Evolutionary conservation across 2,329 filamentous ascomycete species (phyloP).

Genomic region (Neonectria coccinea): DNA sequence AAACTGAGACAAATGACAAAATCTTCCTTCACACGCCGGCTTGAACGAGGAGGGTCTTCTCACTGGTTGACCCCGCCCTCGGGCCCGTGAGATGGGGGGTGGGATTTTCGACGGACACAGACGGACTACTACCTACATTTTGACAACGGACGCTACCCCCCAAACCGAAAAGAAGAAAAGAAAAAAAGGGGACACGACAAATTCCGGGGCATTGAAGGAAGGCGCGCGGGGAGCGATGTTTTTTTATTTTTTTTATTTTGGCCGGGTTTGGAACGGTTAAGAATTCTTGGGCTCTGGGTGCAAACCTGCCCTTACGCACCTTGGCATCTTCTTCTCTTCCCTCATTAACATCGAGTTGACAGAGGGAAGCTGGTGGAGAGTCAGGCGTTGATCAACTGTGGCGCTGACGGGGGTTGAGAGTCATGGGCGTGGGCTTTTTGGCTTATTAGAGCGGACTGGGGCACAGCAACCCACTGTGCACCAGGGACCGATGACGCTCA

Average conservation of each 20-base stretch:
- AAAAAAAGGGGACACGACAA: slow-evolving; percentile 33
- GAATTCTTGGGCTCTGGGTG: slow-evolving; percentile 41
- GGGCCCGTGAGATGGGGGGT: slow-evolving; percentile 21
- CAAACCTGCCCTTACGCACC: slow-evolving; percentile 38
- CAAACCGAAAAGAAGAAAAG: slow-evolving; percentile 29
- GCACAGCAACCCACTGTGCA: slow-evolving; percentile 22
- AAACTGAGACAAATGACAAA: slow-evolving; percentile 19
- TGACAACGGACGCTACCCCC: slow-evolving; percentile 35
- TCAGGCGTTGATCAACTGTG: slow-evolving; percentile 18
- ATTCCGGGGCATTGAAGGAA: slow-evolving; percentile 30
- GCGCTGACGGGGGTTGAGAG: slow-evolving; percentile 16
- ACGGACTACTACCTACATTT: slow-evolving; percentile 23
- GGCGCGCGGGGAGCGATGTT: slow-evolving; percentile 32
- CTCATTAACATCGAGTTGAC: slow-evolving; percentile 9
- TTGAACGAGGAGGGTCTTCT: slow-evolving; percentile 24
- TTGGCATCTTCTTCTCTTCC: slow-evolving; percentile 18
- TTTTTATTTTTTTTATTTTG: slow-evolving; percentile 19
- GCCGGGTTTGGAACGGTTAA: slow-evolving; percentile 34
- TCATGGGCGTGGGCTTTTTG: neutral
- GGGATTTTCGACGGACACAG: slow-evolving; percentile 23
- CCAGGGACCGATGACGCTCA: slow-evolving; percentile 25
- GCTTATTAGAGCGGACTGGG: slow-evolving; percentile 19
- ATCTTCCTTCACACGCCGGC: slow-evolving; percentile 6
- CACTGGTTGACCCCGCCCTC: slow-evolving; percentile 34
- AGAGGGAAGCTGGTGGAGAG: slow-evolving; percentile 24